Percentiles rank a stretch among this genome's conserved stretches.
Evolutionary conservation across 2,329 filamentous ascomycete genomes (phyloP).

Genomic region (Fusarium burgessii): DNA sequence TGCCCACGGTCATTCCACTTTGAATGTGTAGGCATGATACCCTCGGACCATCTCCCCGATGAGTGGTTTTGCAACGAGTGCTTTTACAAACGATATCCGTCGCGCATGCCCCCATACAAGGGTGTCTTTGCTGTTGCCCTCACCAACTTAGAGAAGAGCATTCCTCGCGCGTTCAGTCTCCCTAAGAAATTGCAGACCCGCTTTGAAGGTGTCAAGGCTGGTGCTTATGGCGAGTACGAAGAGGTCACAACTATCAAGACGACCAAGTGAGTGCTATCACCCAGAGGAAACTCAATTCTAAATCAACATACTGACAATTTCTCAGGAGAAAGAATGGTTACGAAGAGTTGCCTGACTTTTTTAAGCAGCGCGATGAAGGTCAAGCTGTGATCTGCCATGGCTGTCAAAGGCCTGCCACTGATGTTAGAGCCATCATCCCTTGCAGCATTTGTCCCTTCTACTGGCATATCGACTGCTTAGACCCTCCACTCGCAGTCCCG

Average conservation of each 20-base stretch:
- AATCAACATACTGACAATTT: slow-evolving; percentile 7
- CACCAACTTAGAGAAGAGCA: slow-evolving; percentile 73
- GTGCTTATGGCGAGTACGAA: slow-evolving; percentile 83
- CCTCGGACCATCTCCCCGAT: slow-evolving; percentile 74
- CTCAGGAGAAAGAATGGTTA: slow-evolving; percentile 65
- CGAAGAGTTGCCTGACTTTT: slow-evolving; percentile 74
- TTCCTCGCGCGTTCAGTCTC: slow-evolving; percentile 78
- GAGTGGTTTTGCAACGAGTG: slow-evolving; percentile 90
- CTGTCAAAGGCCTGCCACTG: slow-evolving; percentile 75
- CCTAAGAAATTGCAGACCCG: slow-evolving; percentile 77
- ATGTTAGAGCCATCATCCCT: slow-evolving; percentile 78
- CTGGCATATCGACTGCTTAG: slow-evolving; percentile 94
- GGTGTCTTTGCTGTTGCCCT: slow-evolving; percentile 74
- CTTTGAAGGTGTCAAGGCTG: slow-evolving; percentile 84
- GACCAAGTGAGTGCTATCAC: slow-evolving; percentile 66
- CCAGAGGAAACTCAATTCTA: neutral
- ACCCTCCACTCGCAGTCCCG: slow-evolving; percentile 84
- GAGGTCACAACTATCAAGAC: slow-evolving; percentile 72
- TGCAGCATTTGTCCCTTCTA: slow-evolving; percentile 85
- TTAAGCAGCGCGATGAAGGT: slow-evolving; percentile 79
- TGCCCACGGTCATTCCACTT: slow-evolving; percentile 93
- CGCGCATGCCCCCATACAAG: slow-evolving; percentile 59
- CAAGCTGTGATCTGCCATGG: slow-evolving; percentile 81
- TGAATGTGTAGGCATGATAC: slow-evolving; percentile 84
- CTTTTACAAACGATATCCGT: slow-evolving; percentile 62